Conservation (phyloP, 73 alveolate genomes). For the Uronychia binucleata region DNA sequence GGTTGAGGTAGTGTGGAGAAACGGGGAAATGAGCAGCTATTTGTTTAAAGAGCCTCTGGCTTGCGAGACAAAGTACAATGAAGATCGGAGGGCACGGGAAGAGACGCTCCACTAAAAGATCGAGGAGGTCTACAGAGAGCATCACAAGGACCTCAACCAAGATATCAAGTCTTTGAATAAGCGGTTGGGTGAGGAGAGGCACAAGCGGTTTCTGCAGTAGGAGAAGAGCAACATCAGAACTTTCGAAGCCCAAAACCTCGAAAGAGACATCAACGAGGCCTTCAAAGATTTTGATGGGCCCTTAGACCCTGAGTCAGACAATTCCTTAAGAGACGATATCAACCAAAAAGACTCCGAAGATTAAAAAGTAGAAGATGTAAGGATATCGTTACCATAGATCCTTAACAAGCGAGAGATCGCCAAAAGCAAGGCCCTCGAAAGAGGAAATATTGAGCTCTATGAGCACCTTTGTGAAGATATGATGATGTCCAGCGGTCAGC, state of each 20-base stretch:
- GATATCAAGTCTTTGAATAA: neutral
- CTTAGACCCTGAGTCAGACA: neutral
- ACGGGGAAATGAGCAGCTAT: neutral
- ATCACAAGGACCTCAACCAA: neutral
- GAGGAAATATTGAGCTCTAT: neutral
- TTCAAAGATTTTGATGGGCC: neutral
- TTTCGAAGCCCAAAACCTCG: neutral
- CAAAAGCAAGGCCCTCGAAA: neutral
- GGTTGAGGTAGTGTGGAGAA: no score
- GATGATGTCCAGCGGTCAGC: neutral
- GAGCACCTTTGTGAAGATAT: neutral
- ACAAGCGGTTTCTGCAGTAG: neutral
- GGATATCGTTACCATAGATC: neutral
- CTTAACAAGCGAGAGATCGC: neutral
- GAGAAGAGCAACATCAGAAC: neutral
- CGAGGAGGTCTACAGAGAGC: neutral
- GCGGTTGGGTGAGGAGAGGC: neutral
- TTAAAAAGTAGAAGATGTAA: neutral
- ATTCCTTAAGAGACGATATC: neutral
- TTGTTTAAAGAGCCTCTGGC: neutral
- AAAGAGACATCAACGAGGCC: neutral
- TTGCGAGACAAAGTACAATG: neutral
- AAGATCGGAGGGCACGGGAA: neutral
- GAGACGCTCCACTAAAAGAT: neutral
- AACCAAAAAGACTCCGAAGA: neutral